These are phyloP conservation scores for Bonia amplexicaulis DNA, from an alignment of 176 grass and related monocot species.

Conservation along the genomic window DNA sequence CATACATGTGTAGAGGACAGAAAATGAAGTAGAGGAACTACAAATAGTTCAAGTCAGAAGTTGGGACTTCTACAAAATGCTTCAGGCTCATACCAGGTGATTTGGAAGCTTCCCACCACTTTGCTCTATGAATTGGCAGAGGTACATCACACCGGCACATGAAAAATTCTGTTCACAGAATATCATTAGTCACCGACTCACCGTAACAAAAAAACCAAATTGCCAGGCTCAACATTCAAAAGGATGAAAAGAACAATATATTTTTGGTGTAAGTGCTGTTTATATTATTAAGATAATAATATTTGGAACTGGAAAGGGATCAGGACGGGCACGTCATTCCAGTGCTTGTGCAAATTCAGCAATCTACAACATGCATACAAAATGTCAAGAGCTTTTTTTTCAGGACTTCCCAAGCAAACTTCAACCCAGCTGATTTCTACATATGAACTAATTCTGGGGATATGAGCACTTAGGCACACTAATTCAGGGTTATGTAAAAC, in stretches of 20 bases:
- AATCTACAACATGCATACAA: neutral
- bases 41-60: neutral
- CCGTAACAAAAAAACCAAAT: neutral
- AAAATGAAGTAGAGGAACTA: neutral
- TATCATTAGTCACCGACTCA: constrained; percentile 12
- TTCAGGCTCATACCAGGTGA: constrained; percentile 41
- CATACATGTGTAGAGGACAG: neutral
- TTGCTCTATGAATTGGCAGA: constrained; percentile 90
- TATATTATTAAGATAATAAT: neutral
- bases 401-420: neutral
- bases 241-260: neutral
- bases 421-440: neutral
- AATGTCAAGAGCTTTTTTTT: neutral
- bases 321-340: neutral
- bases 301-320: neutral
- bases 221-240: constrained; percentile 8
- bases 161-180: constrained; percentile 71
- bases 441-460: neutral
- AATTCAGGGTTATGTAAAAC: neutral
- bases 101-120: constrained; percentile 91
- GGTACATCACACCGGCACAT: constrained; percentile 90
- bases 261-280: neutral
- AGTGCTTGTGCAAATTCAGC: neutral
- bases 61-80: neutral
- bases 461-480: neutral